These are phyloP conservation scores for Chytridium lagenaria DNA, from an alignment of 371 early-diverging fungal genomes.

Conservation along the genomic window DNA sequence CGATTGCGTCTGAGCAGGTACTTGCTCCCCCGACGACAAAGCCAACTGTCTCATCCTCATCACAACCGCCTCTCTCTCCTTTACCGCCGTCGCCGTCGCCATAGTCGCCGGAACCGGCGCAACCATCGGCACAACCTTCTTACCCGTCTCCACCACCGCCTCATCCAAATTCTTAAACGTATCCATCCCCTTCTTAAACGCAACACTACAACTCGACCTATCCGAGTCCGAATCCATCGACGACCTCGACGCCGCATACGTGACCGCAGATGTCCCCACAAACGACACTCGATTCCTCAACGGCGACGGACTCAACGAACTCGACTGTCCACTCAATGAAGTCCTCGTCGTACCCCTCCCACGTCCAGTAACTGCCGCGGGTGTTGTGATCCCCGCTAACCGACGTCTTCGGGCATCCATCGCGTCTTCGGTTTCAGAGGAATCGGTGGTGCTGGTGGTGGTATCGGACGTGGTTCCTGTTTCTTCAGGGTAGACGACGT, in stretches of 20 bases:
- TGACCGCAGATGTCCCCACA: not conserved
- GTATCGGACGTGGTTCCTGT: too few relatives aligned
- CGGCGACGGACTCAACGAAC: not conserved
- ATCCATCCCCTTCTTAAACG: not conserved
- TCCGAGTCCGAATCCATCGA: constrained; percentile 2
- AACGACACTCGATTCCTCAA: not conserved
- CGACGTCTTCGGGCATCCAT: not conserved
- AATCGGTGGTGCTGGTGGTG: too few relatives aligned
- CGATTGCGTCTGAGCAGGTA: too few relatives aligned
- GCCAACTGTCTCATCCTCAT: too few relatives aligned
- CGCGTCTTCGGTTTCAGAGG: not conserved
- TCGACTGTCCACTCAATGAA: too few relatives aligned
- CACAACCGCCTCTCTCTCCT: not conserved
- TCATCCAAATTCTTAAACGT: constrained; percentile 2
- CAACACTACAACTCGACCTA: not conserved
- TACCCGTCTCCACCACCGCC: constrained; percentile 11
- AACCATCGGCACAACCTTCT: too few relatives aligned
- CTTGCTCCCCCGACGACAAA: too few relatives aligned
- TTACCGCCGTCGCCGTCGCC: too few relatives aligned
- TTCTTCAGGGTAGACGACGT: too few relatives aligned
- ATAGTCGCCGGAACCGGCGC: too few relatives aligned
- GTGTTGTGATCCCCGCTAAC: not conserved
- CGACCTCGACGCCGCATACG: not conserved
- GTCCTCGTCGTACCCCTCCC: too few relatives aligned
- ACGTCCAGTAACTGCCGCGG: not conserved